Conservation (phyloP, 768 basidiomycete species). For the Tricholoma sp. region DNA sequence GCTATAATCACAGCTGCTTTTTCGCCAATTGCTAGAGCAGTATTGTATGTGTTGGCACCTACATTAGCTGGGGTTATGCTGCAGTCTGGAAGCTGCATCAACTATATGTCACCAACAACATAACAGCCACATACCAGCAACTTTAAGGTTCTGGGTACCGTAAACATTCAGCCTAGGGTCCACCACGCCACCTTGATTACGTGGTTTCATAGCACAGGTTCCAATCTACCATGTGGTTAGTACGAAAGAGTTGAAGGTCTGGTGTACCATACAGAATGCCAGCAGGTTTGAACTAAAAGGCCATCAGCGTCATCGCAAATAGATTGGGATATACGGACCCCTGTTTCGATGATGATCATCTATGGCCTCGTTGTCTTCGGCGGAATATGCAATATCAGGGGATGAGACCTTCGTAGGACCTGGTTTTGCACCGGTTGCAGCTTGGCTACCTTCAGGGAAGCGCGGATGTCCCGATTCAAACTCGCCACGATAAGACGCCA, state of each 20-base stretch:
- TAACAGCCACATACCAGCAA: slow-evolving; percentile 37
- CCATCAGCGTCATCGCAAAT: neutral
- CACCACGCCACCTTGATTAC: slow-evolving; percentile 22
- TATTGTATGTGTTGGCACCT: no score
- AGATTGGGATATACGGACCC: slow-evolving; percentile 17
- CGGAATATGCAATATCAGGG: slow-evolving; percentile 33
- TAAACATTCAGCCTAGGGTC: slow-evolving; percentile 50
- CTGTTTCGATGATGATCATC: slow-evolving; percentile 30
- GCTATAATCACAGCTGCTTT: slow-evolving; percentile 14
- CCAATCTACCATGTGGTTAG: slow-evolving; percentile 40
- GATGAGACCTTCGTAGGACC: slow-evolving; percentile 28
- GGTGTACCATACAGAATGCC: slow-evolving; percentile 36
- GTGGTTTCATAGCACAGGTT: slow-evolving; percentile 65
- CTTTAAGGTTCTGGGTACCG: slow-evolving; percentile 50
- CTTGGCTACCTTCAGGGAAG: slow-evolving; percentile 30
- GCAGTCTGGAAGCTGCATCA: slow-evolving; percentile 21
- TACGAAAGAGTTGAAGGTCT: neutral
- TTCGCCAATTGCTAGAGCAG: no score
- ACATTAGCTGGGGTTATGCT: slow-evolving; percentile 28
- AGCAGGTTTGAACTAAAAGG: slow-evolving; percentile 34
- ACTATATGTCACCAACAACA: no score
- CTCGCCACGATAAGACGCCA: slow-evolving; percentile 39
- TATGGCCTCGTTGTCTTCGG: slow-evolving; percentile 38
- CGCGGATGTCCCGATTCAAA: slow-evolving; percentile 27
- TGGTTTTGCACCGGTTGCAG: slow-evolving; percentile 15